Conservation (phyloP, 257 asterid genomes). For the Cinchona pubescens region DNA sequence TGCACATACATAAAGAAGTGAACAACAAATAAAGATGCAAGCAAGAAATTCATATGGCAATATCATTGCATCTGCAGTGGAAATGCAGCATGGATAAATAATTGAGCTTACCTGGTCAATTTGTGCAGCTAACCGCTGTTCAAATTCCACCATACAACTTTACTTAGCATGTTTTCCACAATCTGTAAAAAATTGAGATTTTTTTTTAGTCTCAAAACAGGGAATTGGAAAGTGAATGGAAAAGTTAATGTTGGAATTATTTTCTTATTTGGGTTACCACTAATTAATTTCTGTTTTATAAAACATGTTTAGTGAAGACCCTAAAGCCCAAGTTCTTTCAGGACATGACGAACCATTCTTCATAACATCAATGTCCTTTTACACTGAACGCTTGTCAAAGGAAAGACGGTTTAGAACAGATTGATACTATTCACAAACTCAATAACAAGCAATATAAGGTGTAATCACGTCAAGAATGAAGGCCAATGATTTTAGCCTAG, state of each 20-base stretch:
- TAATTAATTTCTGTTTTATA: too few relatives aligned
- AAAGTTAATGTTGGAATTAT: too few relatives aligned
- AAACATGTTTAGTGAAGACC: too few relatives aligned
- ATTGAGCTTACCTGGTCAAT: constrained; percentile 47
- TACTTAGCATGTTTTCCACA: constrained; percentile 66
- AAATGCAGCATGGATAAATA: background rate
- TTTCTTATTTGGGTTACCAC: too few relatives aligned
- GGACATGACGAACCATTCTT: constrained; percentile 7
- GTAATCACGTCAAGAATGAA: background rate
- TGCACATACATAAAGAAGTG: background rate
- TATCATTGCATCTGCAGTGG: background rate
- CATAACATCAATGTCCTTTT: background rate
- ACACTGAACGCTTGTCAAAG: background rate
- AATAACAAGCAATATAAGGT: background rate
- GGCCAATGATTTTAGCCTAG: background rate
- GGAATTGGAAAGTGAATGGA: background rate
- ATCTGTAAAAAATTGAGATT: constrained; percentile 43
- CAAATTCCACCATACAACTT: constrained; percentile 77
- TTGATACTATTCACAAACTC: background rate
- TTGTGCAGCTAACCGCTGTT: constrained; percentile 43
- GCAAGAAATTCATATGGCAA: background rate
- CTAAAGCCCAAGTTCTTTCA: too few relatives aligned
- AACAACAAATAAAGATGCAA: background rate
- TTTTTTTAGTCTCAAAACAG: constrained; percentile 15
- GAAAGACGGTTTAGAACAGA: background rate